Base-by-base conservation (phyloP, 176 grass and related monocot genomes). In the Paspalum notatum region DNA sequence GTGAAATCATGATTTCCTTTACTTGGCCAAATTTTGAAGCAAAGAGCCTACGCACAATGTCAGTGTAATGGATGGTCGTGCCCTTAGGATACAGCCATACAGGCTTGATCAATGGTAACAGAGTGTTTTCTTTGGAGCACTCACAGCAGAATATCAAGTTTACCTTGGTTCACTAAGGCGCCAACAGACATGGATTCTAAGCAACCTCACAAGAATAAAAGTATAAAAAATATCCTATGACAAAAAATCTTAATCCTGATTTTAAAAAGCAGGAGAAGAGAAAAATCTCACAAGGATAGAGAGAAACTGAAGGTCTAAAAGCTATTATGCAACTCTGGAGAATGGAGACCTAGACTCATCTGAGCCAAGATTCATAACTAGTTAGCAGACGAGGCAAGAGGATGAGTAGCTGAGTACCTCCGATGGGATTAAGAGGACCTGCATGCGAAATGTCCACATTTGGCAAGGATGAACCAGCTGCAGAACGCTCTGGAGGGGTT, bases 401-500 rank as follows among this genome's bases (percentile, higher is more conserved):
- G 41, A 85, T 51, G 46, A 60, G 42, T 78, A 85, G 24, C 37
- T 42, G 55, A 45, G 51, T 78, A 90, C 88, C 88, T 86, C 59
- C 78, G 1, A 82, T 46, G 14, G 78, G 56, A 78, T 86, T 86
- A 77, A 77, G 14, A 58, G 41, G 4, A 2, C 32, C 66, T 44
- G 71, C 64, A 59, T 25, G 73, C 4, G 58, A 64, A 82, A 73
- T 58, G 72, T 86, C 83, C 27, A 68, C 9, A 67, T 37, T 85
- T 73, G 51, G 21, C 73, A 86, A 82, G 51, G 83, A 45, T 0
- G 43, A 15, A 62, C 0, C 53, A 78, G 73, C 72, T 40, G 43
- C 72, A 53, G 84, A 48, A 66, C 43, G 72, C 9, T 90, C 88
- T 61, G 83, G 73, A 40, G 88, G 88, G 20, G 81, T 66, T 50